Evolutionary conservation across 2,329 filamentous ascomycete species (phyloP), one percentile per base, ranked within the genome.

Genomic region (Ophiocordyceps australis): DNA sequence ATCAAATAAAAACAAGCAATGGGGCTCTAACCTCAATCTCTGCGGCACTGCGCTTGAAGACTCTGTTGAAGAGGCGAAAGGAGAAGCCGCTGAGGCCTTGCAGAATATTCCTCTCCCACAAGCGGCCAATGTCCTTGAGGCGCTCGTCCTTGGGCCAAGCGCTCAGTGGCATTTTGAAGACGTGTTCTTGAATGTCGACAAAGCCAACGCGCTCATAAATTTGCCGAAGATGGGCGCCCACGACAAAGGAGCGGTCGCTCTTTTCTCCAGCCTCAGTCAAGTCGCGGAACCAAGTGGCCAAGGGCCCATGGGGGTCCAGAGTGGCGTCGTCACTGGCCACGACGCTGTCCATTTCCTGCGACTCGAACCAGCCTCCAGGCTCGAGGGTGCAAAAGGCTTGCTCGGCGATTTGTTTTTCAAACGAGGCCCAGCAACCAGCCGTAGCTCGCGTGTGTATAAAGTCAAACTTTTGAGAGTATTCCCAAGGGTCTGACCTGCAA

Each of bases 341-440:
- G 3, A 32, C 30, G 24, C 46, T 41, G 29, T 54, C 47, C 9
- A 50, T 40, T 35, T 68, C 63, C 34, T 67, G 62, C 3, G 56
- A 59, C 38, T 69, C 63, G 23, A 67, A 50, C 50, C 58, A 69
- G 22, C 63, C 62, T 17, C 62, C 64, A 0, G 62, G 62, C 9
- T 45, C 42, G 1, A 68, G 46, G 20, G 54, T 46, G n/a, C 49
- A 44, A 30, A 60, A 65, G 5, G 62, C 59, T 31, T 61, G 60
- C 17, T 47, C 43, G 28, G 75, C 62, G 13, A 68, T 47, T 25
- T 65, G 50, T 1, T 38, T 37, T 27, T 57, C 51, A 37, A 61
- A 62, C 28, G 56, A 47, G 6, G 48, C 44, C 55, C 61, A 67
- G 35, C 57, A 62, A 13, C 58, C 61, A 8, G 55, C 39, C 0